Base-by-base conservation (phyloP, 2,329 filamentous ascomycete genomes). In the Aspergillus pseudotamarii region DNA sequence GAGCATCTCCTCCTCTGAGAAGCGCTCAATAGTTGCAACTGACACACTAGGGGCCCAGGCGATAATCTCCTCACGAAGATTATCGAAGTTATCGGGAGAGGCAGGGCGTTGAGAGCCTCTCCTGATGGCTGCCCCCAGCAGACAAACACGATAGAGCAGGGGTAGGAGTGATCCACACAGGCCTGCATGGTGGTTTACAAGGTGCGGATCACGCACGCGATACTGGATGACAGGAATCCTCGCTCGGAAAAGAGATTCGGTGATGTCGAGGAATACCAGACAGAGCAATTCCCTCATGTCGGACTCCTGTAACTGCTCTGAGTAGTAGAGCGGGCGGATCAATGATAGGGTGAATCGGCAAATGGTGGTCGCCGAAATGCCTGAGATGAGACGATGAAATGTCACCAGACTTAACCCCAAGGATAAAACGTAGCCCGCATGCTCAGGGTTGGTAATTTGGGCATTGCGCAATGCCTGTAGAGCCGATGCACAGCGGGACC, bases 281-380 rank as follows among this genome's bases (percentile, higher is more conserved):
- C 57, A 58, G 26, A 48, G 21, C 11, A 58, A 23, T 26, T 58
- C 57, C 26, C 23, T 51, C 5, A 21, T 36, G n/a, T 58, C 57
- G 19, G 57, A 58, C 3, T 36, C 41, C 19, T 34, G 12, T 10
- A 58, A 38, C 23, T 48, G 26, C 16, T 21, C 26, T 3, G 30
- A 10, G 28, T 58, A n/a, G 21, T 58, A 58, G 36, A 34, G 48
- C 10, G 57, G 57, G 1, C 43, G 41, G 6, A 50, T 26, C 30
- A 58, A n/a, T 23, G 57, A 58, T 21, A 58, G 43, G 0, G 57
- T 58, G 57, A 30, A 58, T 38, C 57, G 30, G 19, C 57, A 58
- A 28, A 58, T 51, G 2, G 41, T 50, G 43, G 45, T 50, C 8
- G 45, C 57, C n/a, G 57, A 58, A 26, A 58, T 11, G 3, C 57